A percentile compares a stretch with the other conserved stretches of the same genome.
Evolutionary conservation across 352 stramenopile species (phyloP).

Genomic region (Globisporangium paroecandrum): DNA sequence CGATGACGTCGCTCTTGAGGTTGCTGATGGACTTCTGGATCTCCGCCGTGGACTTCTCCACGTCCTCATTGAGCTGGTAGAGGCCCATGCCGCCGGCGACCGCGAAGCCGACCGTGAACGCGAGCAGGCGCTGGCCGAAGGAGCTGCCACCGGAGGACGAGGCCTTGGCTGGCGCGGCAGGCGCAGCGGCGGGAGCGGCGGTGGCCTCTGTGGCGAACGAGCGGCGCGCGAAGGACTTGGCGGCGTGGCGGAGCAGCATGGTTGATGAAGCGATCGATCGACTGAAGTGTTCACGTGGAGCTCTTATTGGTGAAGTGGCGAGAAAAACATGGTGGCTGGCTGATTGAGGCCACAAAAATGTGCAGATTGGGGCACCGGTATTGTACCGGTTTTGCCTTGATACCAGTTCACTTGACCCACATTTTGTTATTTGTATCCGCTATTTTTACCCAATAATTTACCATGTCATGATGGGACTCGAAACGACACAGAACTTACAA

Average conservation of each 20-base stretch:
- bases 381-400: background rate
- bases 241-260: slow-evolving; percentile 15
- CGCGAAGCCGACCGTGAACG: slow-evolving; percentile 67
- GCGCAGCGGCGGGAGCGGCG: background rate
- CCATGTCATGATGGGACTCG: background rate
- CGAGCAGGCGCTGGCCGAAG: slow-evolving; percentile 64
- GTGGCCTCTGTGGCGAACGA: slow-evolving; percentile 52
- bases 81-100: slow-evolving; percentile 60
- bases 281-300: slow-evolving; percentile 9
- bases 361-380: background rate
- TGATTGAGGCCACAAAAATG: slow-evolving; percentile 4
- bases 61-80: slow-evolving; percentile 68
- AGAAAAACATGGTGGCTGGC: background rate
- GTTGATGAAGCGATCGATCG: background rate
- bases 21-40: slow-evolving; percentile 60
- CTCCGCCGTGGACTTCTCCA: slow-evolving; percentile 65
- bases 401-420: background rate
- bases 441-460: too few species aligned
- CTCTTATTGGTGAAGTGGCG: slow-evolving; percentile 4
- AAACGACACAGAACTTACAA: slow-evolving; percentile 1
- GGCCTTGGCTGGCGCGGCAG: slow-evolving; percentile 19
- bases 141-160: slow-evolving; percentile 46
- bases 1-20: slow-evolving; percentile 69
- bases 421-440: background rate
- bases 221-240: slow-evolving; percentile 24